Evolutionary conservation across 768 basidiomycete species (phyloP).

Genomic region (Leccinum longicurvipes): DNA sequence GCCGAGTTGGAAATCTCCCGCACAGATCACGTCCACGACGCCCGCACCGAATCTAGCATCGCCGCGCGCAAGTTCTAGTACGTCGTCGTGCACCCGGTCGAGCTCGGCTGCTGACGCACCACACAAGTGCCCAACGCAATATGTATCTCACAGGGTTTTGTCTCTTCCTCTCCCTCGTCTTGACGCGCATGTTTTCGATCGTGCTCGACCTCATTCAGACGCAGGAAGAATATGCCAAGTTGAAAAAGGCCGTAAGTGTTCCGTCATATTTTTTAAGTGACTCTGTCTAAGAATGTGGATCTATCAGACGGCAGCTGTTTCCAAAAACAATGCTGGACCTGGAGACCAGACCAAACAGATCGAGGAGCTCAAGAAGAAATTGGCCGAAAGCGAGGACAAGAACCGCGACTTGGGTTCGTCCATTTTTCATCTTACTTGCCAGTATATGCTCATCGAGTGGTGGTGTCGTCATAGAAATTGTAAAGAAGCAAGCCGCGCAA

Average conservation of each 20-base stretch:
- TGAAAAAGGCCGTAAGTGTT: conserved; percentile 58
- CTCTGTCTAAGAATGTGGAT: not conserved
- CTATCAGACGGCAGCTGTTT: conserved; percentile 33
- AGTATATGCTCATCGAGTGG: not conserved
- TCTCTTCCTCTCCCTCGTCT: conserved; percentile 92
- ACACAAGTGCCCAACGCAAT: conserved; percentile 75
- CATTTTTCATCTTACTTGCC: not conserved
- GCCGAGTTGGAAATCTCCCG: conserved; percentile 71
- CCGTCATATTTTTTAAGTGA: not conserved
- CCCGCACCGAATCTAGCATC: conserved; percentile 80
- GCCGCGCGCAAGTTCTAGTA: conserved; percentile 94
- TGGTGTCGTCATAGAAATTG: conserved; percentile 46
- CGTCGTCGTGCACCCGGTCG: conserved; percentile 19
- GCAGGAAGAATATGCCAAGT: conserved; percentile 81
- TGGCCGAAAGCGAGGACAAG: conserved; percentile 55
- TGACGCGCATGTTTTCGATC: conserved; percentile 91
- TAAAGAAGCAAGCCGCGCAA: conserved; percentile 79
- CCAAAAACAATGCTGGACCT: conserved; percentile 26
- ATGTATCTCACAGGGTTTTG: conserved; percentile 92
- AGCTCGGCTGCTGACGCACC: not conserved
- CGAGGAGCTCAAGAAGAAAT: conserved; percentile 63
- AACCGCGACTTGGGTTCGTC: conserved; percentile 62
- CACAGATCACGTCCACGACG: conserved; percentile 50
- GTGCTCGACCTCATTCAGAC: conserved; percentile 86
- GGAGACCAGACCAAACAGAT: conserved; percentile 41